Evolutionary conservation across 208 protist genomes (phyloP).

Genomic region (Crithidia acanthocephali): DNA sequence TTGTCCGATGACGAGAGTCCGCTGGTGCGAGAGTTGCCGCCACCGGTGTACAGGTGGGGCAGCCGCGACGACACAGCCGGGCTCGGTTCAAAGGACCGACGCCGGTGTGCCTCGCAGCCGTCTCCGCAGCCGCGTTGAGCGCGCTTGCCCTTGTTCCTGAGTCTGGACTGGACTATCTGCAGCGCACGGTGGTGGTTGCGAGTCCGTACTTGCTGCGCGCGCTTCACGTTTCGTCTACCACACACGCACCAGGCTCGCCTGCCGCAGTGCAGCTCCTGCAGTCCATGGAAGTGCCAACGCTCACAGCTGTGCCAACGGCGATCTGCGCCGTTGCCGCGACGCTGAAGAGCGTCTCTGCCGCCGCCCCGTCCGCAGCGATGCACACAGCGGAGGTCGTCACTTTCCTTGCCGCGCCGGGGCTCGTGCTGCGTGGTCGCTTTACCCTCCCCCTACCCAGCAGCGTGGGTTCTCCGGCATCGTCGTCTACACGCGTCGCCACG

Average conservation of each 20-base stretch:
- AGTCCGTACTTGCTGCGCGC: conserved; percentile 58
- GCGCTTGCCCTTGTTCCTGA: background rate
- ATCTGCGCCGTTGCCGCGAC: conserved; percentile 36
- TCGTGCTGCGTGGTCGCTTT: conserved; percentile 29
- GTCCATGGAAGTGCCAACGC: conserved; percentile 45
- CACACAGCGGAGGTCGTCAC: conserved; percentile 19
- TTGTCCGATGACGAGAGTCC: conserved; percentile 43
- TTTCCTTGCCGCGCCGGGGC: conserved; percentile 20
- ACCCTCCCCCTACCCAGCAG: background rate
- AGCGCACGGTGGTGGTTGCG: conserved; percentile 47
- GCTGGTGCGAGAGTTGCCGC: conserved; percentile 27
- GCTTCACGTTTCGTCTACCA: conserved; percentile 26
- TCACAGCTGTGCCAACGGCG: conserved; percentile 45
- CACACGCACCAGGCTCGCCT: background rate
- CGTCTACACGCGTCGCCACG: background rate
- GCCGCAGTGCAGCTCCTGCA: conserved; percentile 37
- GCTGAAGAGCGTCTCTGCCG: background rate
- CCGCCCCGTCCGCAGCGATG: background rate
- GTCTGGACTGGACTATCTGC: background rate
- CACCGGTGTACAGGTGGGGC: conserved; percentile 35
- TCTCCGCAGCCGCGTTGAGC: conserved; percentile 15
- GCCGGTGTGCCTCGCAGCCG: conserved; percentile 16
- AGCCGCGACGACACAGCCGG: conserved; percentile 6
- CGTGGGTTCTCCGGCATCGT: background rate
- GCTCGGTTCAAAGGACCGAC: conserved; percentile 25